These are phyloP conservation scores for Phlebiopsis gigantea DNA, from an alignment of 768 basidiomycete genomes.

Conservation along the genomic window DNA sequence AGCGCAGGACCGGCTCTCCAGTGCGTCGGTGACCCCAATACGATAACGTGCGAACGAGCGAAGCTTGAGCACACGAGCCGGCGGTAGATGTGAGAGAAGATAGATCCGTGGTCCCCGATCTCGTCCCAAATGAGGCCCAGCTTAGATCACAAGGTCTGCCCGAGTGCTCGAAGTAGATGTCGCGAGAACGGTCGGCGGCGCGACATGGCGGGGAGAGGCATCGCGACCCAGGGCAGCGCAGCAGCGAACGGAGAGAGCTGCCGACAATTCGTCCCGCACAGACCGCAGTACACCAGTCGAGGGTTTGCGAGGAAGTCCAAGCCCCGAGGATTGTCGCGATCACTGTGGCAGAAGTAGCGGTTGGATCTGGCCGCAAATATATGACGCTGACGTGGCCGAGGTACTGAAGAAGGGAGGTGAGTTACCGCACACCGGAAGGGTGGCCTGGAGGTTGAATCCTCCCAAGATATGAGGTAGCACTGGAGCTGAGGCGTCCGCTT, in stretches of 20 bases:
- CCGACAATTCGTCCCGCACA: neutral
- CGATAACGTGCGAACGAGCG: constrained; percentile 14
- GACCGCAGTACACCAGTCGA: neutral
- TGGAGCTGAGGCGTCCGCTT: constrained; percentile 8
- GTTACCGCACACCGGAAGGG: neutral
- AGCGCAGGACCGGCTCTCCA: neutral
- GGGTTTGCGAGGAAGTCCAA: neutral
- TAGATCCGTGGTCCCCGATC: constrained; percentile 13
- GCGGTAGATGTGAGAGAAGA: constrained; percentile 7
- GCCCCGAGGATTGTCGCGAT: neutral
- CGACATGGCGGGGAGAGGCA: neutral
- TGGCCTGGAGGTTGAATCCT: neutral
- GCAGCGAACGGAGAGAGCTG: neutral
- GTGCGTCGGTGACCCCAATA: neutral
- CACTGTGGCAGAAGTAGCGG: constrained; percentile 7
- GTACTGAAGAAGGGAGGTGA: constrained; percentile 5
- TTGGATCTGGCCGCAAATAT: constrained; percentile 5
- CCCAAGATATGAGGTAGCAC: neutral
- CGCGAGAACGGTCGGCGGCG: neutral
- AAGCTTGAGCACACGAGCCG: constrained; percentile 6
- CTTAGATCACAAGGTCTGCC: constrained; percentile 8
- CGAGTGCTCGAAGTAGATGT: neutral
- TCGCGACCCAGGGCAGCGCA: neutral
- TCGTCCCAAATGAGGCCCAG: neutral
- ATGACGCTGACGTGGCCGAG: neutral